A percentile compares a stretch with the other conserved stretches of the same genome.
phyloP scores from a whole-genome alignment of 768 basidiomycete species.

The Tephrocybe rancida region DNA sequence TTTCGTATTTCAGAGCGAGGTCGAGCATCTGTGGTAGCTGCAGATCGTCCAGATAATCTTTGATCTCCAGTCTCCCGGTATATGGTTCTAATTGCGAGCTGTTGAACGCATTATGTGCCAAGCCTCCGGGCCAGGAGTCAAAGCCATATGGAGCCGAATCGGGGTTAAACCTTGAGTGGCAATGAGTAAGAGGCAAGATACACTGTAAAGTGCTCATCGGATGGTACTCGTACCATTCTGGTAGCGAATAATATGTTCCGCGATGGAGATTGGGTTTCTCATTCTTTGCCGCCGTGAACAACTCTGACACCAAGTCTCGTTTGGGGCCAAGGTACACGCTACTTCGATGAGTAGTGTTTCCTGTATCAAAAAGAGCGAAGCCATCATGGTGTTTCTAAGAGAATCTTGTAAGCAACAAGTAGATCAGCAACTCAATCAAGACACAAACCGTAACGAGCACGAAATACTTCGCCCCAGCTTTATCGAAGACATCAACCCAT shows the following conservation, averaged over 20 bases:
- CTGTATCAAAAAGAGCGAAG: slow-evolving; percentile 57
- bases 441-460: slow-evolving; percentile 47
- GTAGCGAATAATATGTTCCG: slow-evolving; percentile 62
- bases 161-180: slow-evolving; percentile 63
- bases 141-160: slow-evolving; percentile 54
- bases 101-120: slow-evolving; percentile 55
- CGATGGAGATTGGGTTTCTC: slow-evolving; percentile 53
- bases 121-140: slow-evolving; percentile 51
- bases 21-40: slow-evolving; percentile 55
- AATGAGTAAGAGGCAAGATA: not conserved
- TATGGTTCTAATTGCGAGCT: slow-evolving; percentile 51
- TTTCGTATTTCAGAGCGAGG: slow-evolving; percentile 46
- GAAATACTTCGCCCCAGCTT: slow-evolving; percentile 64
- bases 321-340: slow-evolving; percentile 51
- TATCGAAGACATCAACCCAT: slow-evolving; percentile 57
- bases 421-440: not conserved
- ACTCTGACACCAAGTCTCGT: slow-evolving; percentile 52
- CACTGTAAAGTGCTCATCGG: too few relatives aligned
- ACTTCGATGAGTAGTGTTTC: slow-evolving; percentile 51
- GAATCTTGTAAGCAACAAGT: not conserved
- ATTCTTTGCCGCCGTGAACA: slow-evolving; percentile 48
- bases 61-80: slow-evolving; percentile 48
- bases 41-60: slow-evolving; percentile 53
- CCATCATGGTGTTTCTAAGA: slow-evolving; percentile 65
- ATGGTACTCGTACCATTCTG: slow-evolving; percentile 47